Evolutionary conservation across 257 asterid genomes (phyloP).

Genomic region (Ophiorrhiza pumila): DNA sequence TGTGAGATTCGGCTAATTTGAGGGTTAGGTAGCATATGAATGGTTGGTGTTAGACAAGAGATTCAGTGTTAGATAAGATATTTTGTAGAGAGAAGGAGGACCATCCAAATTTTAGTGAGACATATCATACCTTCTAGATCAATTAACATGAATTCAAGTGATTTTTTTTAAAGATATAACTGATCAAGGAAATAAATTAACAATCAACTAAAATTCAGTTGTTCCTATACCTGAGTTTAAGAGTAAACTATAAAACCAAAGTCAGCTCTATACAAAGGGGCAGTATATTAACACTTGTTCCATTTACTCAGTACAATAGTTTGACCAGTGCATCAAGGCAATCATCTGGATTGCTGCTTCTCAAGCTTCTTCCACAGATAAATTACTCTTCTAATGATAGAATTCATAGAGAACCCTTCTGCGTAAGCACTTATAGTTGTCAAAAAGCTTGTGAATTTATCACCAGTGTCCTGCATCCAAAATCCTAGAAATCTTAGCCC

Average conservation of each 20-base stretch:
- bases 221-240: background rate
- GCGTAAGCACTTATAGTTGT: constrained; percentile 91
- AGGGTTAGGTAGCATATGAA: too few species aligned
- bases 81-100: too few species aligned
- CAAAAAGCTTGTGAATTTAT: constrained; percentile 80
- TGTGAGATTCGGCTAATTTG: too few species aligned
- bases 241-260: background rate
- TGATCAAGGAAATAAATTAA: background rate
- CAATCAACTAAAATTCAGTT: background rate
- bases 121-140: too few species aligned
- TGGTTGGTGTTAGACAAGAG: too few species aligned
- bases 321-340: background rate
- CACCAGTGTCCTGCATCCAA: constrained; percentile 72
- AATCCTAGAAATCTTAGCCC: background rate
- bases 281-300: background rate
- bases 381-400: constrained; percentile 64
- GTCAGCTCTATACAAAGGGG: constrained; percentile 2
- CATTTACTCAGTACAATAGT: background rate
- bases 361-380: constrained; percentile 87
- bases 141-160: too few species aligned
- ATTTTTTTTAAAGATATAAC: too few species aligned
- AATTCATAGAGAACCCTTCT: constrained; percentile 88
- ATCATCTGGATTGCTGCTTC: constrained; percentile 30
- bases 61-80: too few species aligned
- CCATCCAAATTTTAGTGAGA: too few species aligned